A percentile compares a stretch with the other conserved stretches of the same genome.
Conservation (phyloP, 1,139 yeast species). For the Pichia sp. region DNA sequence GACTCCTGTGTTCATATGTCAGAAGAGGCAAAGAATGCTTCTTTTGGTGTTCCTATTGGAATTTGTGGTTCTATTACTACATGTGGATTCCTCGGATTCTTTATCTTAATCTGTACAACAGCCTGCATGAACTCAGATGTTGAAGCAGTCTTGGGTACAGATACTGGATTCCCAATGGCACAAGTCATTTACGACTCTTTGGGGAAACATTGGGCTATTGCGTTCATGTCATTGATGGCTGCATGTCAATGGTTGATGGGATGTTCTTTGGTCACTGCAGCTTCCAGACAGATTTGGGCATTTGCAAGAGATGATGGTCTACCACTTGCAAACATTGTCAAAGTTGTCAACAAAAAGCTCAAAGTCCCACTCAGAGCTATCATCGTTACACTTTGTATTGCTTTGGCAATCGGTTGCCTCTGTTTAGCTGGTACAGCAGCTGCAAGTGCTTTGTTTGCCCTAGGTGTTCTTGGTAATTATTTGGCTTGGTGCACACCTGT, state of each 20-base stretch:
- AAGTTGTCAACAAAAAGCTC: slow-evolving; percentile 43
- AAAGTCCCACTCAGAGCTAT: slow-evolving; percentile 58
- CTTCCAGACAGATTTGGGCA: slow-evolving; percentile 47
- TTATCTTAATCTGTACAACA: slow-evolving; percentile 45
- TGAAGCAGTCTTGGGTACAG: slow-evolving; percentile 33
- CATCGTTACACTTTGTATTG: slow-evolving; percentile 42
- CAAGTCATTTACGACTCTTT: slow-evolving; percentile 56
- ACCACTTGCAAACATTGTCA: slow-evolving; percentile 39
- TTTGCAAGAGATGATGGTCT: slow-evolving; percentile 48
- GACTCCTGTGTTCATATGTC: slow-evolving; percentile 68
- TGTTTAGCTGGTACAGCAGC: slow-evolving; percentile 54
- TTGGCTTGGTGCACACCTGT: slow-evolving; percentile 56
- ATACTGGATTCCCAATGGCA: slow-evolving; percentile 51
- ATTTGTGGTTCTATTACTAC: slow-evolving; percentile 48
- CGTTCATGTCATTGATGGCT: slow-evolving; percentile 36
- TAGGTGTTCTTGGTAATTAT: slow-evolving; percentile 53
- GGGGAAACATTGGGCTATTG: slow-evolving; percentile 62
- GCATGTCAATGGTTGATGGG: slow-evolving; percentile 65
- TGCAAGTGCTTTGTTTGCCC: slow-evolving; percentile 51
- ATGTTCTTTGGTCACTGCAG: slow-evolving; percentile 44
- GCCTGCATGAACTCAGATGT: slow-evolving; percentile 53
- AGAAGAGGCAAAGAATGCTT: slow-evolving; percentile 62
- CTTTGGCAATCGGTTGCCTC: slow-evolving; percentile 46
- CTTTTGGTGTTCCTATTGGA: slow-evolving; percentile 58
- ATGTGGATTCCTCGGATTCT: slow-evolving; percentile 57